These are phyloP conservation scores for Glycine soja DNA, from an alignment of 306 rosid species.

Conservation along the genomic window DNA sequence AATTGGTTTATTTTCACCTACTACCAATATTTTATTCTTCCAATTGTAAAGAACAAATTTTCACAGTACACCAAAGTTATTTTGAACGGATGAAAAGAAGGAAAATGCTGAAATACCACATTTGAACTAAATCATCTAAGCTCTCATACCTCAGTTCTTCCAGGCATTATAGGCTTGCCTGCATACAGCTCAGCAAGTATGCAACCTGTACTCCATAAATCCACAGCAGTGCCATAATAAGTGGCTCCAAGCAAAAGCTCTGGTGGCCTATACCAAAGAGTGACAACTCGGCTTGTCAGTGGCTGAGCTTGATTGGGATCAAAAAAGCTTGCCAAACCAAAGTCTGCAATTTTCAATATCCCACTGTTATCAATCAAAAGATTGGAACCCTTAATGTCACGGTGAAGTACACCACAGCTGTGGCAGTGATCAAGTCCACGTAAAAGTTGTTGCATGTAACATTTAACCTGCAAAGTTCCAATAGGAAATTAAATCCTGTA, in stretches of 20 bases:
- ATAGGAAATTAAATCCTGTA: conserved; percentile 40
- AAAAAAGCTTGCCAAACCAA: conserved; percentile 88
- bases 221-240: conserved; percentile 83
- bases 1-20: not conserved
- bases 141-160: conserved; percentile 84
- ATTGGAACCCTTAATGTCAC: conserved; percentile 95
- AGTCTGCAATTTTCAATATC: conserved; percentile 84
- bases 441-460: conserved; percentile 94
- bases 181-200: conserved; percentile 92
- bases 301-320: conserved; percentile 83
- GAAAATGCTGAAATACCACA: conserved; percentile 34
- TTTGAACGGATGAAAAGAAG: conserved; percentile 44
- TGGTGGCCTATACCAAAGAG: conserved; percentile 94
- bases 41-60: conserved; percentile 42
- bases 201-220: conserved; percentile 95
- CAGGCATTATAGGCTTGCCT: conserved; percentile 97
- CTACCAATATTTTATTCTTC: conserved; percentile 41
- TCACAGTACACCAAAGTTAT: conserved; percentile 36
- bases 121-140: conserved; percentile 27
- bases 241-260: conserved; percentile 98
- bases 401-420: conserved; percentile 84
- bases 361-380: conserved; percentile 90
- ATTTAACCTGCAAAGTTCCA: conserved; percentile 76
- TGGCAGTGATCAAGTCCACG: conserved; percentile 91
- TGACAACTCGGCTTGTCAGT: conserved; percentile 90